Conservation (phyloP, 1,139 yeast genomes). For the Nakaseomyces glabratus region DNA sequence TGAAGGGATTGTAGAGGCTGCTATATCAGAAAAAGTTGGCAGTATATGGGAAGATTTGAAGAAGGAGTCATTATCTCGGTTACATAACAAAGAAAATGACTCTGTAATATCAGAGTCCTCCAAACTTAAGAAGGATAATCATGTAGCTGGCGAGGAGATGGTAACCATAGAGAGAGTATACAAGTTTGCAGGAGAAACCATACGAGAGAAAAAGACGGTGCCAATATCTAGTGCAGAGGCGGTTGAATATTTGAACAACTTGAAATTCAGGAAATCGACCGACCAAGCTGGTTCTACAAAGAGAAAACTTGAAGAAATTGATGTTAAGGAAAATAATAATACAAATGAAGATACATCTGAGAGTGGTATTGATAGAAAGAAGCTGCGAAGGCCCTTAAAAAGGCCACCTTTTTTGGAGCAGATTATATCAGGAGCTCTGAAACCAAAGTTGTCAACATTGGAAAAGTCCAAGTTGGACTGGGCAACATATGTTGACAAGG, state of each 20-base stretch:
- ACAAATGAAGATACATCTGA: neutral
- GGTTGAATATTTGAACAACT: constrained; percentile 60
- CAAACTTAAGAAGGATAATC: constrained; percentile 9
- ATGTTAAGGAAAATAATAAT: constrained; percentile 6
- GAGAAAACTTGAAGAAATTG: too few relatives aligned
- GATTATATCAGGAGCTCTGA: constrained; percentile 47
- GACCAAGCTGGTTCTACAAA: too few relatives aligned
- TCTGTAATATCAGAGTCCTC: constrained; percentile 21
- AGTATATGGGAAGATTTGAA: constrained; percentile 44
- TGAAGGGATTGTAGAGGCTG: constrained; percentile 16
- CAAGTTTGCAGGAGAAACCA: constrained; percentile 81
- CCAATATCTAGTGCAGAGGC: constrained; percentile 78
- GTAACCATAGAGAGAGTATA: constrained; percentile 69
- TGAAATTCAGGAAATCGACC: constrained; percentile 35
- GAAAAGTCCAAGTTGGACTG: constrained; percentile 92
- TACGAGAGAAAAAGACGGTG: constrained; percentile 71
- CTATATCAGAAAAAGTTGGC: constrained; percentile 31
- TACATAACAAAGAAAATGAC: constrained; percentile 10
- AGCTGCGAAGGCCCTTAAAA: constrained; percentile 41
- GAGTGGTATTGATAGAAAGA: neutral
- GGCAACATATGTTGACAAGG: constrained; percentile 88
- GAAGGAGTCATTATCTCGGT: constrained; percentile 13
- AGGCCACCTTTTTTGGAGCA: constrained; percentile 73
- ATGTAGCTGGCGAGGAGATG: constrained; percentile 28
- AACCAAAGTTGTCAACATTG: constrained; percentile 73